Base-by-base conservation (phyloP, 257 asterid genomes). In the Salvia rosmarinus region DNA sequence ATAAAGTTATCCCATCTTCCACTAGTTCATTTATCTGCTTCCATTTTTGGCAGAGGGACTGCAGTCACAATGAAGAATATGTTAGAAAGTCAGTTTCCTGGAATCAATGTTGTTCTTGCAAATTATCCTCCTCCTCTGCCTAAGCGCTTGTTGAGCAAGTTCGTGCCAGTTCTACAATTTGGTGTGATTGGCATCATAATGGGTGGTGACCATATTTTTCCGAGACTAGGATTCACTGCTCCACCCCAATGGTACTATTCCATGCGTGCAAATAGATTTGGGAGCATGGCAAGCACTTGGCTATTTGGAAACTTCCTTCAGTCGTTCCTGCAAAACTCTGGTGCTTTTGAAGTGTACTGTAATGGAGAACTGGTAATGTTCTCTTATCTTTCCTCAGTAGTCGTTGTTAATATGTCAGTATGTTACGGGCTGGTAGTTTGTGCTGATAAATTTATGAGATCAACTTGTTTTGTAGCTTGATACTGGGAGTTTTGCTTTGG, bases 71-170 rank as follows among this genome's bases (percentile, higher is more conserved):
- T 94, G 97, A 91, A 86, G 83, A 88, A 86, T 61, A 94, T 94
- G 99, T 67, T 94, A 73, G 96, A 91, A 78, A 79, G 74, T 75
- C 97, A 91, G 58, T 88, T 86, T 85, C 96, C 99, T 55, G 97
- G 99, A 34, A 78, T 89, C 83, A 77, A 81, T 70, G 96, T 94
- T 51, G 86, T 75, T 67, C 96, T 91, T 67, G 97, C 90, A 55
- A 94, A 94, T 81, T 94, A 86, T 77, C 99, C 99, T 51, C 89
- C 99, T 37, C 86, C 97, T 68, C 82, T 91, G 46, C 97, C 96
- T 4, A 94, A 94, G 75, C 99, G 96, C 65, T 65, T 87, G 79
- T 70, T 94, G 82, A 86, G 96, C 81, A 91, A 94, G 81, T 58
- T 94, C 51, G 95, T 94, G 13, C 96, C 99, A 1, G 58, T 94